Conservation (phyloP, 23 red algal species). For the Pyropia haitanensis region DNA sequence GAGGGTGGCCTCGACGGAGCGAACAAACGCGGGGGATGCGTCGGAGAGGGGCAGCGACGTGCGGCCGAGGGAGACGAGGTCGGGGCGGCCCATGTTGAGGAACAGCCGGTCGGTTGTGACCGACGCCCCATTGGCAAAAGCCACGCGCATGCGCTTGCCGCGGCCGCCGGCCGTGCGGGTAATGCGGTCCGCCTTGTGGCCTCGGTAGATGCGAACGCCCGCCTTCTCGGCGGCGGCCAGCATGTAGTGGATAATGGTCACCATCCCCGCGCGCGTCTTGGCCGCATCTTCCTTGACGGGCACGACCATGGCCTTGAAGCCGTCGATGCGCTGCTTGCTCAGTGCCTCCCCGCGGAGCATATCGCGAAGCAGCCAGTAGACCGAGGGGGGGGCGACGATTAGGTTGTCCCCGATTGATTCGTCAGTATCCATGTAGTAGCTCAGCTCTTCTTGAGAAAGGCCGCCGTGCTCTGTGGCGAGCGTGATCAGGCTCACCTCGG, state of each 20-base stretch:
- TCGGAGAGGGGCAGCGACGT: constrained; percentile 19
- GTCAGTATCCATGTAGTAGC: constrained; percentile 2
- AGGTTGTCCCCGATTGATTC: no score
- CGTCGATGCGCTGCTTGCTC: no score
- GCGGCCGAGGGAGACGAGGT: constrained; percentile 19
- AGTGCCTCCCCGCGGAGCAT: no score
- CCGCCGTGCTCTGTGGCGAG: constrained; percentile 9
- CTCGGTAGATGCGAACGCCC: constrained; percentile 22
- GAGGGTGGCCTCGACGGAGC: constrained; percentile 12
- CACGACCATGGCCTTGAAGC: constrained; percentile 1
- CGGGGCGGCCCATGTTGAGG: constrained; percentile 39
- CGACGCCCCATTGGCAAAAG: constrained; percentile 6
- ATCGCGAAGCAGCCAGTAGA: no score
- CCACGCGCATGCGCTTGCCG: background rate
- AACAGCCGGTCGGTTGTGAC: constrained; percentile 10
- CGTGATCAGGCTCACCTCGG: constrained; percentile 17
- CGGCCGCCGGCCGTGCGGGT: background rate
- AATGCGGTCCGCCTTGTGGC: background rate
- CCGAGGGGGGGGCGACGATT: no score
- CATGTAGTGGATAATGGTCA: constrained; percentile 19
- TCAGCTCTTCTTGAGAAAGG: constrained; percentile 26
- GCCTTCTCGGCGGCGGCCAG: background rate
- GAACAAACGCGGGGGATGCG: background rate
- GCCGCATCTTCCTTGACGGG: constrained; percentile 23
- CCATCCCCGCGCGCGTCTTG: constrained; percentile 21